Evolutionary conservation across 345 rosid species (phyloP), one percentile per base, ranked within the genome.

Genomic region (Rhizophora apiculata): DNA sequence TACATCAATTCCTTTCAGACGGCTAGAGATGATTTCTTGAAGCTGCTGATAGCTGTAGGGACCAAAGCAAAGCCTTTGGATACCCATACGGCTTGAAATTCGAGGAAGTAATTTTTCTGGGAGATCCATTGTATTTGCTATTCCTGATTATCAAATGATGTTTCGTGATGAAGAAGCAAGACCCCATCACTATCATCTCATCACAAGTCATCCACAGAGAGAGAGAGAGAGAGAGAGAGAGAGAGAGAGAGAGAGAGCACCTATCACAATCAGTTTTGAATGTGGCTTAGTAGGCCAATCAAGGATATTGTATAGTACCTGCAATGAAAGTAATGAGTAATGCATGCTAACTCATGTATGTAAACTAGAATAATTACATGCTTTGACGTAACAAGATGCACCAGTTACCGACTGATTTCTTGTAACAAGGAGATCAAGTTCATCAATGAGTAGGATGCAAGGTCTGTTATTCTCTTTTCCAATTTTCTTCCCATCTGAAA

Each of bases 111-210:
- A 71, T 86, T 89, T 94, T 82, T 94, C 98, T 59, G 97, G 98
- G 67, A 94, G 96, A 81, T 94, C 97, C 98, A 94, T 94, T 26
- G 98, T 94, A 78, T 94, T 94, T 70, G 98, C 97, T 77, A 94
- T 89, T 55, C 98, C 98, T 87, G 80, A 72, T 79, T 68, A 39
- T 6, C 59, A 58, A 39, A 48, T 63, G 34, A 62, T 58, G 64
- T 34, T 27, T 55, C 5, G 27, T 9, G 51, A 36, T 15, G 18
- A 27, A 60, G 6, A 60, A 36, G 29, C 37, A 43, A 63, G 39
- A 66, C 62, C 63, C 21, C 61, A 62, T 64, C 55, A 53, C 19
- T 61, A 63, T n/a, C 19, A 52, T 46, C 64, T 27, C 29, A 24
- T 34, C 43, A 64, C 37, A 34, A n/a, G 48, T 48, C 6, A 46